Conservation (phyloP, 2,329 filamentous ascomycete genomes). For the Diaporthe helianthi region DNA sequence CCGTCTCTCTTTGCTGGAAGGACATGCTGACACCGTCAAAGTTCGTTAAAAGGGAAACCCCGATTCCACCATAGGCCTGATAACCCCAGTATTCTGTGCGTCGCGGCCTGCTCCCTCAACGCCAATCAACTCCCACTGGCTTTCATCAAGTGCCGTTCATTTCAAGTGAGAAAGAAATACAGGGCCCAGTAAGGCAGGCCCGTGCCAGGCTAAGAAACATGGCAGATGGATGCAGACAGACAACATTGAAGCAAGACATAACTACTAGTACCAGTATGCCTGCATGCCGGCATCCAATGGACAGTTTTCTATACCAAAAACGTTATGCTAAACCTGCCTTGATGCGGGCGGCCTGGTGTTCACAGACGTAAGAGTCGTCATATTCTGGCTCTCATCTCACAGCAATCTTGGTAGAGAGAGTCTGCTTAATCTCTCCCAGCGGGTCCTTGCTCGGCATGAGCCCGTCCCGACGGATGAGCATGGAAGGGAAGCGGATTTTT, state of each 20-base stretch:
- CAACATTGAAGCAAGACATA: not conserved
- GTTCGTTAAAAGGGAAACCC: too few species aligned
- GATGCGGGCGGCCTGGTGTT: too few species aligned
- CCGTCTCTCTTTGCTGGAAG: not conserved
- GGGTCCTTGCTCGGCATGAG: constrained; percentile 47
- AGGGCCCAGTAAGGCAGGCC: not conserved
- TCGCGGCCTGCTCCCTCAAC: not conserved
- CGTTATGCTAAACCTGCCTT: too few species aligned
- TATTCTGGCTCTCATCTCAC: not conserved
- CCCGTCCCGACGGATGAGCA: constrained; percentile 64
- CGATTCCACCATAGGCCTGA: not conserved
- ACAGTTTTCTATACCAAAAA: too few species aligned
- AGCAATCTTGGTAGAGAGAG: constrained; percentile 37
- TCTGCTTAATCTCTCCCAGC: constrained; percentile 24
- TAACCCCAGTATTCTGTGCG: not conserved
- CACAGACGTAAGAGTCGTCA: too few species aligned
- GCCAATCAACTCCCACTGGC: not conserved
- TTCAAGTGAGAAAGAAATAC: not conserved
- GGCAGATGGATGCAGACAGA: too few species aligned
- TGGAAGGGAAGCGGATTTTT: constrained; percentile 65
- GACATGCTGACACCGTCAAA: too few species aligned
- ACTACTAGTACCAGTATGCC: too few species aligned
- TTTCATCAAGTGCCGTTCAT: not conserved
- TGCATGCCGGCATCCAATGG: too few species aligned
- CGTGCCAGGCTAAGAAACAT: too few species aligned